Evolutionary conservation across 805 yeast genomes (phyloP).

Genomic region (Hanseniaspora vineae): DNA sequence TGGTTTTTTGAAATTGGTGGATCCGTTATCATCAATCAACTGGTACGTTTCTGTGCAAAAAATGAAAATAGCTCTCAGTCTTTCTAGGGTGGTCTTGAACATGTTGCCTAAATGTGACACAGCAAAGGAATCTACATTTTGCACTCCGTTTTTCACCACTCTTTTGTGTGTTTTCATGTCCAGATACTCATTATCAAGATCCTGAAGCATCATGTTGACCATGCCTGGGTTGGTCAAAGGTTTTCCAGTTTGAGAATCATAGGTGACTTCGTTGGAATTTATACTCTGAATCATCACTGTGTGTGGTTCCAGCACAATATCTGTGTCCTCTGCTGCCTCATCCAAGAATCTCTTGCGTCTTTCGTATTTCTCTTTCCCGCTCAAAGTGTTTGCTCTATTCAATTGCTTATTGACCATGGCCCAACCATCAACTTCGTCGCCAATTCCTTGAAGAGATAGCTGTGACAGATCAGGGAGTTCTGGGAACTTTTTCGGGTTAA

Average conservation of each 20-base stretch:
- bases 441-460: constrained; percentile 16
- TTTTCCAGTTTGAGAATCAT: constrained; percentile 11
- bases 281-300: constrained; percentile 29
- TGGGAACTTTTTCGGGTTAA: constrained; percentile 14
- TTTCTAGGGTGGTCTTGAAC: constrained; percentile 42
- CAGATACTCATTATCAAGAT: constrained; percentile 27
- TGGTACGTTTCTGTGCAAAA: constrained; percentile 49
- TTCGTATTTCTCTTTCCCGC: constrained; percentile 52
- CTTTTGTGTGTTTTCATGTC: constrained; percentile 30
- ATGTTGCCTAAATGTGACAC: constrained; percentile 38
- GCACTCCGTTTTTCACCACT: constrained; percentile 26
- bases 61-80: constrained; percentile 50
- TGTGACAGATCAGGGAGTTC: constrained; percentile 18
- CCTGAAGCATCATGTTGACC: constrained; percentile 20
- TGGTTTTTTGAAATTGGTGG: constrained; percentile 24
- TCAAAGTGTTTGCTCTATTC: constrained; percentile 59
- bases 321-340: constrained; percentile 33
- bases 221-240: constrained; percentile 14
- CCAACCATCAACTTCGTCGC: constrained; percentile 36
- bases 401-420: constrained; percentile 45
- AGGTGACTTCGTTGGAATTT: constrained; percentile 34
- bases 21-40: constrained; percentile 27
- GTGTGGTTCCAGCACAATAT: constrained; percentile 52
- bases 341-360: constrained; percentile 54
- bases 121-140: constrained; percentile 44